Conservation (phyloP, 805 yeast genomes). For the Barnettozyma siamensis region DNA sequence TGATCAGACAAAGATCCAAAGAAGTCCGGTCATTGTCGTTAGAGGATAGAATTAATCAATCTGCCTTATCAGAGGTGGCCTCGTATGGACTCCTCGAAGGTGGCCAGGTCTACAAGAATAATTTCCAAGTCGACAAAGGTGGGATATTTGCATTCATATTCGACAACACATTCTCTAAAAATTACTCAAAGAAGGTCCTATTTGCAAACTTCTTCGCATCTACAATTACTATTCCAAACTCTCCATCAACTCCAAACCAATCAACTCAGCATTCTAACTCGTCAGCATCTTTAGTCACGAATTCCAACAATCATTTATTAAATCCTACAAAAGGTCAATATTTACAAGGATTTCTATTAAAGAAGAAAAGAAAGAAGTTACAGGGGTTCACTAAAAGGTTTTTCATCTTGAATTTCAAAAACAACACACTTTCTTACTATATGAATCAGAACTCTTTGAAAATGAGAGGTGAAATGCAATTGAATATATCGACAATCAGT, state of each 20-base stretch:
- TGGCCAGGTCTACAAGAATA: conserved; percentile 59
- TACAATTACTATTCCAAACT: neutral
- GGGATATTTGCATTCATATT: conserved; percentile 84
- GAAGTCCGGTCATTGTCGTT: conserved; percentile 36
- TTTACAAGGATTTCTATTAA: conserved; percentile 71
- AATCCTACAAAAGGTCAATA: conserved; percentile 60
- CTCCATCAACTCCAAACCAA: neutral
- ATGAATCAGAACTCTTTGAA: conserved; percentile 62
- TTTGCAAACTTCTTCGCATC: conserved; percentile 40
- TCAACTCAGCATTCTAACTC: conserved; percentile 13
- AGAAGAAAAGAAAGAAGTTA: conserved; percentile 73
- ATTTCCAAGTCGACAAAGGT: conserved; percentile 49
- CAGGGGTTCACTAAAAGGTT: conserved; percentile 86
- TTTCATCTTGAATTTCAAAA: conserved; percentile 75
- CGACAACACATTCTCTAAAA: conserved; percentile 87
- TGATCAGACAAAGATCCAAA: conserved; percentile 29
- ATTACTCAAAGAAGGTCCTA: conserved; percentile 71
- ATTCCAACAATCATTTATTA: conserved; percentile 11
- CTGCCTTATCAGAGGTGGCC: conserved; percentile 45
- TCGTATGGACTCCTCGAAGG: conserved; percentile 54
- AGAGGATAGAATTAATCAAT: conserved; percentile 52
- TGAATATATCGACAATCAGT: conserved; percentile 73
- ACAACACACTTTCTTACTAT: conserved; percentile 80
- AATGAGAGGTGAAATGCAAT: conserved; percentile 88
- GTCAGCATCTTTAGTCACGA: conserved; percentile 4